phyloP scores from a whole-genome alignment of 257 asterid species.

The Lantana camara region DNA sequence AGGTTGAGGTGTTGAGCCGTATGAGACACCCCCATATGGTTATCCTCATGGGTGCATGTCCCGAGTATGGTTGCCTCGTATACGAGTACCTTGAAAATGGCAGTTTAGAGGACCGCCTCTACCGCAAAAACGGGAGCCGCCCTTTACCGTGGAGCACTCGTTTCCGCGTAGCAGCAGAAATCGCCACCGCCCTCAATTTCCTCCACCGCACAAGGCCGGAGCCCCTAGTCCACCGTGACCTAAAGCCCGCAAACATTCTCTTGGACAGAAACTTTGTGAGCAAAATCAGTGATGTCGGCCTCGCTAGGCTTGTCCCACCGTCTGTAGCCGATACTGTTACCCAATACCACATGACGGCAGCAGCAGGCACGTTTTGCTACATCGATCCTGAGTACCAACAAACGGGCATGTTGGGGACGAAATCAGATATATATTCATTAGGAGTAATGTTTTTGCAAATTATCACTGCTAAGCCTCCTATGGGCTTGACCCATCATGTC shows the following conservation, averaged over 20 bases:
- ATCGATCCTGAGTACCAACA: constrained; percentile 97
- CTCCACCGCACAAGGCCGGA: constrained; percentile 84
- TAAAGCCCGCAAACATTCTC: constrained; percentile 90
- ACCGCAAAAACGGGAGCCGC: constrained; percentile 47
- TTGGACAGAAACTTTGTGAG: constrained; percentile 76
- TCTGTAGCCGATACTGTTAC: constrained; percentile 58
- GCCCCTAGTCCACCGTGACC: constrained; percentile 94
- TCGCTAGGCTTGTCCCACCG: constrained; percentile 77
- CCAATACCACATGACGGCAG: constrained; percentile 81
- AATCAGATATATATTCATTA: constrained; percentile 81
- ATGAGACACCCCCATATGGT: constrained; percentile 97
- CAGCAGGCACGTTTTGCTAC: constrained; percentile 98
- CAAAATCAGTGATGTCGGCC: constrained; percentile 90
- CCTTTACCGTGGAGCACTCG: constrained; percentile 72
- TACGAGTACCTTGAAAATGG: constrained; percentile 91
- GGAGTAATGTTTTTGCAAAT: constrained; percentile 74
- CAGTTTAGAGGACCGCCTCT: constrained; percentile 81
- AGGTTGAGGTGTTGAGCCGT: constrained; percentile 83
- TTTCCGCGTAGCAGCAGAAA: constrained; percentile 82
- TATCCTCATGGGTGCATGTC: constrained; percentile 92
- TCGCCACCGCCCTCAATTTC: constrained; percentile 85
- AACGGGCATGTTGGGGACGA: constrained; percentile 80
- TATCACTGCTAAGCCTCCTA: constrained; percentile 70
- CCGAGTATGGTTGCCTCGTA: constrained; percentile 91
- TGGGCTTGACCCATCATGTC: constrained; percentile 73